Percentiles rank a stretch among this genome's conserved stretches.
These are phyloP conservation scores for Verticillium nonalfalfae DNA, from an alignment of 2,329 filamentous ascomycete species.

Conservation along the genomic window DNA sequence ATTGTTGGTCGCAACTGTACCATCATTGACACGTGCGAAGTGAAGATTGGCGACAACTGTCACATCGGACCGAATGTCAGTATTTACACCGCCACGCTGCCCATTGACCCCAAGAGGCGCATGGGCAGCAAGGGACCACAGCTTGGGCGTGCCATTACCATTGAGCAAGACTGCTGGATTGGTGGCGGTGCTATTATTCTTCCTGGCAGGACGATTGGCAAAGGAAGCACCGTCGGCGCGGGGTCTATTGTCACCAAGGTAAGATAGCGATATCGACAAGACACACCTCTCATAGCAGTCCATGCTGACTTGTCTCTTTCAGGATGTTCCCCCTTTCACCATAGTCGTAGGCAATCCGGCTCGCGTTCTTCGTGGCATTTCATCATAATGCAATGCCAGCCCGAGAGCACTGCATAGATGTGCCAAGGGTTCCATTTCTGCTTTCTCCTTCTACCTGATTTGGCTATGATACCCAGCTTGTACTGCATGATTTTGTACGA, in stretches of 20 bases:
- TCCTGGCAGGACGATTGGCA: constrained; percentile 73
- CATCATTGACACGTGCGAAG: constrained; percentile 78
- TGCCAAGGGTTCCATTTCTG: not conserved
- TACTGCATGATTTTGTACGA: constrained; percentile 1
- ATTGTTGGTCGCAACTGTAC: constrained; percentile 78
- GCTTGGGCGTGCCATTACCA: constrained; percentile 63
- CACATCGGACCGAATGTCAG: constrained; percentile 80
- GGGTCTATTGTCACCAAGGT: constrained; percentile 80
- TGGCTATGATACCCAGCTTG: constrained; percentile 11
- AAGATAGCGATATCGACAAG: constrained; percentile 13
- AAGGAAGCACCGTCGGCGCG: constrained; percentile 73
- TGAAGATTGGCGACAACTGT: constrained; percentile 73
- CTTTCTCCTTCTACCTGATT: constrained; percentile 1
- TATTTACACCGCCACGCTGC: constrained; percentile 70
- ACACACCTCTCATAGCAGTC: not conserved
- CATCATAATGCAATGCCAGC: constrained; percentile 1
- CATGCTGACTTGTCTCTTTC: not conserved
- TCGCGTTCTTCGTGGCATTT: constrained; percentile 40
- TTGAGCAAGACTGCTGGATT: constrained; percentile 83
- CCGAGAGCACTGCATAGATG: not conserved
- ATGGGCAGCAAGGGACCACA: constrained; percentile 69
- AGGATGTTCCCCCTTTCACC: constrained; percentile 62
- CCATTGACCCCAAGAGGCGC: constrained; percentile 65
- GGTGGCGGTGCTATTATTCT: constrained; percentile 72
- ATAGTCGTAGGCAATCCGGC: constrained; percentile 67